These are phyloP conservation scores for Alternaria gansuensis DNA, from an alignment of 2,329 filamentous ascomycete species.

Conservation along the genomic window DNA sequence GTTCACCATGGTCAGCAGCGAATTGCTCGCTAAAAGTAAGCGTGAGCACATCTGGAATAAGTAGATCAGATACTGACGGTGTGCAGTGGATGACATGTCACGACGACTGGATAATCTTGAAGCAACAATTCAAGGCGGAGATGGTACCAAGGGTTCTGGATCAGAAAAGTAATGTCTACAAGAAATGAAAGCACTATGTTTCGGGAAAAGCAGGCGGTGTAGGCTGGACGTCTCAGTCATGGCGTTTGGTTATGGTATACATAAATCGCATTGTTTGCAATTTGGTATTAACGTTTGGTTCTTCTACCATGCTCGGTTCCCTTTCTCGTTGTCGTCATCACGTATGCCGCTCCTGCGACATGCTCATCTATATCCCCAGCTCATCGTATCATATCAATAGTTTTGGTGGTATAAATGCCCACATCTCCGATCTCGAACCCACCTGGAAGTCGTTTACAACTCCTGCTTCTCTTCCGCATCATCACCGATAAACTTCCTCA, in stretches of 20 bases:
- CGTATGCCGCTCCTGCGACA: constrained; percentile 22
- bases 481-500: constrained; percentile 75
- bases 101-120: constrained; percentile 84
- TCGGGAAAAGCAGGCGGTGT: neutral
- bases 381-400: neutral
- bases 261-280: constrained; percentile 9
- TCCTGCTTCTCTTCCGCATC: constrained; percentile 71
- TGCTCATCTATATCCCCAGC: neutral
- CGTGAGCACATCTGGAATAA: constrained; percentile 19
- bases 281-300: constrained; percentile 15
- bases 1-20: constrained; percentile 83
- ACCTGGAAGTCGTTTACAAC: constrained; percentile 63
- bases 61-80: neutral
- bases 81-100: constrained; percentile 91
- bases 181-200: neutral
- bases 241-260: constrained; percentile 1
- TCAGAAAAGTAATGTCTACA: constrained; percentile 32
- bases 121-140: constrained; percentile 69
- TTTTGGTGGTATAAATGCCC: constrained; percentile 2
- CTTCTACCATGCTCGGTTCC: constrained; percentile 8
- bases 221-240: neutral
- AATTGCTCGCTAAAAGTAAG: constrained; percentile 89
- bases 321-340: constrained; percentile 28
- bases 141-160: constrained; percentile 49
- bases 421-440: neutral